Base-by-base conservation (phyloP, 2,329 filamentous ascomycete genomes). In the Aspergillus versicolor region DNA sequence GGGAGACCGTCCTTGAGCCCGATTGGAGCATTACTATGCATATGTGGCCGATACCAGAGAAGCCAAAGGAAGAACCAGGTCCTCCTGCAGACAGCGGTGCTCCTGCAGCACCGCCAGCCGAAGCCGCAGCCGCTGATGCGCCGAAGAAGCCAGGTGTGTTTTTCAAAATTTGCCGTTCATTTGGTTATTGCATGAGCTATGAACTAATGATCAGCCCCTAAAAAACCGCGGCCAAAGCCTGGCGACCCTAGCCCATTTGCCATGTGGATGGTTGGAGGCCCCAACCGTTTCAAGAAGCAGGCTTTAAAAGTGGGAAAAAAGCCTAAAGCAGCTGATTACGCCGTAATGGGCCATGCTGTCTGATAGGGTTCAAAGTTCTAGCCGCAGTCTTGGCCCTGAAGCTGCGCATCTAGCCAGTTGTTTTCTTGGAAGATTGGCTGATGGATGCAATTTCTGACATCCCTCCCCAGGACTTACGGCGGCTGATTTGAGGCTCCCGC, bases 1-100 rank as follows among this genome's bases (percentile, higher is more conserved):
- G 90, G 90, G 90, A 92, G 63, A 89, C 87, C 65, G 88, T 91
- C 44, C 80, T 94, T 51, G 83, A 93, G 72, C 90, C 90, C 2
- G 90, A 92, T 70, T 89, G 86, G 87, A 77, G 82, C 43, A 81
- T 88, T 60, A 86, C 83, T 3, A 88, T 88, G 86, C 84, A 84
- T 66, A 83, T 86, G 80, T 86, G 84, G 84, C 84, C 84, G 9
- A 80, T 85, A 64, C 81, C 82, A 12, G 82, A 84, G 60, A 75
- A 75, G 48, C 74, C 75, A n/a, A 75, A 75, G 52, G 68, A 67
- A 19, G 75, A 77, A 19, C 73, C 73, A 42, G 65, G 67, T 19
- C 66, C 68, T 6, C 56, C 69, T 19, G 40, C 54, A 19, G 64
- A 63, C 7, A 59, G 58, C 19, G 70, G 71, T 30, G 65, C 61